Evolutionary conservation across 2,329 filamentous ascomycete genomes (phyloP).

Genomic region (Xylariaceae sp.): DNA sequence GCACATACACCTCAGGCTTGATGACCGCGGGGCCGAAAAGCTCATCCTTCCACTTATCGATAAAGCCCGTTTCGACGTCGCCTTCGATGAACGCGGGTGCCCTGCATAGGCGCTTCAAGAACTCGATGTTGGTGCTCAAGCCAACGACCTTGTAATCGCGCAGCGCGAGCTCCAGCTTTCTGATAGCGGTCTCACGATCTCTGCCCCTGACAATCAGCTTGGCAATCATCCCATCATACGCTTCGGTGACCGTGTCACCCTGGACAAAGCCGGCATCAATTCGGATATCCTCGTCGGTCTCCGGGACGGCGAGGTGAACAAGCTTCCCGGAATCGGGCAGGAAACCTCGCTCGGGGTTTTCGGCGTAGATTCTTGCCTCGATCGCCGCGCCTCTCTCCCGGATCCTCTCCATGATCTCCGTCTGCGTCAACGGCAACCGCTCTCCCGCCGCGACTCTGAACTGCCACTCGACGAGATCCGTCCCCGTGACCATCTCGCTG

Average conservation of each 20-base stretch:
- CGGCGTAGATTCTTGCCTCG: slow-evolving; percentile 94
- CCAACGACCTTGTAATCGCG: slow-evolving; percentile 92
- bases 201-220: slow-evolving; percentile 91
- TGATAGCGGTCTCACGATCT: slow-evolving; percentile 77
- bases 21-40: slow-evolving; percentile 69
- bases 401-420: slow-evolving; percentile 74
- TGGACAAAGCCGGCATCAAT: slow-evolving; percentile 93
- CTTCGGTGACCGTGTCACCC: slow-evolving; percentile 89
- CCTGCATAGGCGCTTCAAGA: slow-evolving; percentile 84
- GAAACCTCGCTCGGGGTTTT: slow-evolving; percentile 90
- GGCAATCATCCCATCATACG: slow-evolving; percentile 98
- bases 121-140: slow-evolving; percentile 93
- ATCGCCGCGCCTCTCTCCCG: slow-evolving; percentile 80
- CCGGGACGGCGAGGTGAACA: slow-evolving; percentile 77
- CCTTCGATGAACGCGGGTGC: slow-evolving; percentile 82
- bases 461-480: slow-evolving; percentile 91
- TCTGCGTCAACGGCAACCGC: slow-evolving; percentile 58
- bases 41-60: slow-evolving; percentile 81
- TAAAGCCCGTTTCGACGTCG: slow-evolving; percentile 94
- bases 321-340: slow-evolving; percentile 91
- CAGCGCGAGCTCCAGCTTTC: slow-evolving; percentile 78
- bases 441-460: slow-evolving; percentile 71
- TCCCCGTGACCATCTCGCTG: slow-evolving; percentile 70
- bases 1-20: slow-evolving; percentile 75
- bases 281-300: slow-evolving; percentile 70